Evolutionary conservation across 441 rosid genomes (phyloP), one percentile per base, ranked within the genome.

Genomic region (Aquilaria agallochum): DNA sequence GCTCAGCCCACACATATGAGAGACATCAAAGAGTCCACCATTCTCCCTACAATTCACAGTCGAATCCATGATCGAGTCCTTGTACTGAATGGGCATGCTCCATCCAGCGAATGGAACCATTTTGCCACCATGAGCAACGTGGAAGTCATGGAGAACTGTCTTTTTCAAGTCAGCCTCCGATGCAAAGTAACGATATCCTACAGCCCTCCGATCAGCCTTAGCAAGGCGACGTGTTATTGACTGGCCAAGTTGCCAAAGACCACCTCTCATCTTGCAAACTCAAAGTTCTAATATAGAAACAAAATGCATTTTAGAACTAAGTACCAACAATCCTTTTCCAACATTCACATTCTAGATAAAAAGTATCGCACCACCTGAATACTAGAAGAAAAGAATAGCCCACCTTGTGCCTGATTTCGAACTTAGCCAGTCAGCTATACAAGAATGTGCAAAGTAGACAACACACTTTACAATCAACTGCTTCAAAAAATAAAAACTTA

Each of bases 101-200:
- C 97, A 94, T 60, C 96, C 97, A 55, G 99, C 99, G 65, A 94
- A 94, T 15, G 99, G 96, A 59, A 86, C 99, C 97, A 91, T 94
- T 82, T 94, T 94, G 62, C 84, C 96, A 5, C 96, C 96, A 71
- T 89, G 50, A 6, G 80, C 74, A 12, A 87, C 83, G 42, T 94
- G 99, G 76, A 89, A 91, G 63, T 91, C 96, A 56, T 91, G 82
- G 59, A 94, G 94, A 53, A 65, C 96, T 1, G 97, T 94, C 67
- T 89, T 91, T 73, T 91, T 94, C 53, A 91, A 81, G 36, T 89
- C 96, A 64, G 90, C 81, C 60, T 82, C 99, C 0, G 96, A 78
- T 44, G 89, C 83, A 6, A 87, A 82, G 85, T 49, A 88, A 54
- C 94, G 75, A 30, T 90, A 85, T 33, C 87, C 73, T 31, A 73